Evolutionary conservation across 805 yeast genomes (phyloP), one percentile per base, ranked within the genome.

Genomic region (Myxozyma geophila): DNA sequence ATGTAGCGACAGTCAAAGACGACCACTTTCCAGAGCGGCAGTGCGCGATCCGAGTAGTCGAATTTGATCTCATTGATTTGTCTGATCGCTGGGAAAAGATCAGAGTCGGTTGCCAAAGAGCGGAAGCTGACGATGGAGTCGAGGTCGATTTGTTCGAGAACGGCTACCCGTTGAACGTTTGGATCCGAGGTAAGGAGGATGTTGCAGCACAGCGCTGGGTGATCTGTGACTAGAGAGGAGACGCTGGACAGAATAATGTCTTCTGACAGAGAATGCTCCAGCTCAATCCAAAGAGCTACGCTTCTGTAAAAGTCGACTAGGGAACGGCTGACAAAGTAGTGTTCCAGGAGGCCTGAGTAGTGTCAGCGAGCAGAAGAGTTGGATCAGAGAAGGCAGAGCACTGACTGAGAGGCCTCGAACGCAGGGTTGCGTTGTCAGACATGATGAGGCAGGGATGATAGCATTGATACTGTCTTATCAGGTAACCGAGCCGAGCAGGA

Each of bases 271-370:
- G 54, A 46, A 15, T 17, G 21, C 3, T 21, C 33, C 35, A 54
- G 33, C 35, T 50, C 40, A 17, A 55, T n/a, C 60, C 60, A 61
- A 15, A 57, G 47, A 8, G 43, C 36, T 10, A 61, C 59, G 17
- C 49, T 44, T 2, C 46, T 58, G 41, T 61, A 61, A 35, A 50
- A 50, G 23, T 52, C 54, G 33, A 56, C 7, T 0, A 23, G 21
- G 13, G 57, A 15, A 10, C 64, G 53, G 19, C 43, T 33, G 47
- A 39, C 54, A 28, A 61, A 50, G 48, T 61, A 61, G n/a, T 43
- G 35, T 46, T 61, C 64, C 21, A 61, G 53, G n/a, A 56, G 54
- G 23, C 60, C 64, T 60, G 40, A n/a, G 7, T n/a, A n/a, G 52
- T 5, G 36, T 52, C 44, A 53, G 56, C 39, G 7, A 13, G 36